Percentiles rank a stretch among this genome's conserved stretches.
Evolutionary conservation across 176 grass and related monocot genomes (phyloP).

Genomic region (Saccharum officinarum): DNA sequence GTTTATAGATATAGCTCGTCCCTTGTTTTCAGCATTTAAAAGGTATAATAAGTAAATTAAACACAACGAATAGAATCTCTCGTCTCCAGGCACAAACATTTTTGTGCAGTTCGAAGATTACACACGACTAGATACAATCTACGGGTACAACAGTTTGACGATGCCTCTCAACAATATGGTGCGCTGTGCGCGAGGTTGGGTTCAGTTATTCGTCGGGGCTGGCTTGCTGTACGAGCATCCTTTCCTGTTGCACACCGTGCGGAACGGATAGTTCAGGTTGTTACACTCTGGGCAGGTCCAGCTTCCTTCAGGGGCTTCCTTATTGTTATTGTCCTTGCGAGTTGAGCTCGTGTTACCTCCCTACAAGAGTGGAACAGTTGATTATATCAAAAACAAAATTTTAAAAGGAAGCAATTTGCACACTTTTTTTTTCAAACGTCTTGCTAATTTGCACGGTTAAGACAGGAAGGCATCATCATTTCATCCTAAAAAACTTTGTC

Average conservation of each 20-base stretch:
- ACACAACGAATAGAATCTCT: neutral
- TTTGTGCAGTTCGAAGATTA: slow-evolving; percentile 29
- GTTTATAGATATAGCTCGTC: neutral
- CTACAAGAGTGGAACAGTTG: neutral
- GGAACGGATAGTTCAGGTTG: slow-evolving; percentile 92
- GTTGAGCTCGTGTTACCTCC: slow-evolving; percentile 22
- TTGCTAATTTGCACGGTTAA: too few species aligned
- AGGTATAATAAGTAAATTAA: neutral
- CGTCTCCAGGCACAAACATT: neutral
- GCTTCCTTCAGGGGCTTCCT: slow-evolving; percentile 76
- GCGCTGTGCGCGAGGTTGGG: neutral
- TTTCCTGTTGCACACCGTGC: slow-evolving; percentile 75
- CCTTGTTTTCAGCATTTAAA: neutral
- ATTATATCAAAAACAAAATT: neutral
- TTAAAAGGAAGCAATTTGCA: neutral
- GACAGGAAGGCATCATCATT: neutral
- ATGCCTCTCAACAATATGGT: neutral
- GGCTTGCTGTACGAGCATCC: slow-evolving; percentile 65
- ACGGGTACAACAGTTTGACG: slow-evolving; percentile 6
- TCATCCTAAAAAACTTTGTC: neutral
- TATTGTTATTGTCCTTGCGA: slow-evolving; percentile 48
- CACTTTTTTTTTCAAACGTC: neutral
- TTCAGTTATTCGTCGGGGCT: slow-evolving; percentile 34
- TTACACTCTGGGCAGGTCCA: slow-evolving; percentile 92
- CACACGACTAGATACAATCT: slow-evolving; percentile 3